phyloP scores from a whole-genome alignment of 1,284 basidiomycete genomes.

The Mycocalia duriaeana region DNA sequence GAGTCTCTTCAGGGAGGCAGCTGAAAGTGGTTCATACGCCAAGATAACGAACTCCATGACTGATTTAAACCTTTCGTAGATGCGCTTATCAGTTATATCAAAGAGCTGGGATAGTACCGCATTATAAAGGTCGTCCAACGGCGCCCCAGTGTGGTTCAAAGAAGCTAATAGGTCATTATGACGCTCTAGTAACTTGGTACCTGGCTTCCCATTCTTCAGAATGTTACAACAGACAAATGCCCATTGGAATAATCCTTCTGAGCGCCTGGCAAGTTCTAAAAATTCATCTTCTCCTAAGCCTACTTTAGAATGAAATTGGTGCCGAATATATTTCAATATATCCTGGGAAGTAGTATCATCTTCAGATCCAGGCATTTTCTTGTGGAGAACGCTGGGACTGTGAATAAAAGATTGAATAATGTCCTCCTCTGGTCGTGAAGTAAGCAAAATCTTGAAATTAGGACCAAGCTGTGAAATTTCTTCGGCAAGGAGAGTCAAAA shows the following conservation, averaged over 20 bases:
- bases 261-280: slow-evolving; percentile 6
- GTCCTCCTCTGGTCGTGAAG: slow-evolving; percentile 16
- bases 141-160: background rate
- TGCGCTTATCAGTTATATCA: background rate
- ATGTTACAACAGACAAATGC: slow-evolving; percentile 15
- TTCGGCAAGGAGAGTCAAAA: slow-evolving; percentile 11
- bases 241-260: slow-evolving; percentile 22
- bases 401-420: slow-evolving; percentile 6
- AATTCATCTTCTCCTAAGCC: slow-evolving; percentile 5
- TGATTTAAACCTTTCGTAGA: background rate
- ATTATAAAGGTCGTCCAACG: slow-evolving; percentile 4
- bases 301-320: background rate
- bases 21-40: slow-evolving; percentile 6
- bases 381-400: background rate
- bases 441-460: slow-evolving; percentile 22
- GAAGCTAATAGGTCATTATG: background rate
- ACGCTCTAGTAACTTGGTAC: background rate
- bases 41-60: background rate
- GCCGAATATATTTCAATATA: background rate
- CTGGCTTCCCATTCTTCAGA: background rate
- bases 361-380: background rate
- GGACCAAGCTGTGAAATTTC: slow-evolving; percentile 15
- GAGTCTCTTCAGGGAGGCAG: background rate
- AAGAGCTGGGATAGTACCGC: background rate
- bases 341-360: background rate